Conservation (phyloP, 169 alveolate species). For the Sarcocystis neurona region DNA sequence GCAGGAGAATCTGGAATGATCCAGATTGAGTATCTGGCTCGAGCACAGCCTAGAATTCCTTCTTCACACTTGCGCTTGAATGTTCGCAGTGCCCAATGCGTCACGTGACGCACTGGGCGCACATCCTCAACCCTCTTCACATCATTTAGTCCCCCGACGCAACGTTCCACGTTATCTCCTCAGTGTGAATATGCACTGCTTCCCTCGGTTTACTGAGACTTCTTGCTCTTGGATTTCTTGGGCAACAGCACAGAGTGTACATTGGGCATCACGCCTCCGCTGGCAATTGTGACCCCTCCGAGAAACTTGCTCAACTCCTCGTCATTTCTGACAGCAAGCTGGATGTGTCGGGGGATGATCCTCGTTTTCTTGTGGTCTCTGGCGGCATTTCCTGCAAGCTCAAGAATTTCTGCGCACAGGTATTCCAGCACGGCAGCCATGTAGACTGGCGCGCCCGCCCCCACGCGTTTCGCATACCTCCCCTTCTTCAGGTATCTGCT, state of each 20-base stretch:
- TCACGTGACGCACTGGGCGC: neutral
- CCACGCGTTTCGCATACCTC: slow-evolving; percentile 96
- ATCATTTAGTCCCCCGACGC: too few species aligned
- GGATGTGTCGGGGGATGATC: slow-evolving; percentile 98
- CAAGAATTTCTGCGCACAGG: slow-evolving; percentile 97
- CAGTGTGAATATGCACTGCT: too few species aligned
- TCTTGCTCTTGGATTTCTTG: slow-evolving; percentile 76
- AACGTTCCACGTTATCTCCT: too few species aligned
- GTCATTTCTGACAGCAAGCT: slow-evolving; percentile 97
- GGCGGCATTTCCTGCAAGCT: slow-evolving; percentile 98
- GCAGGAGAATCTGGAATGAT: neutral
- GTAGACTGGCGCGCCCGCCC: slow-evolving; percentile 81
- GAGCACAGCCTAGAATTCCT: too few species aligned
- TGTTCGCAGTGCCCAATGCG: too few species aligned
- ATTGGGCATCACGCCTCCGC: slow-evolving; percentile 98
- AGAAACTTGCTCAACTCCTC: slow-evolving; percentile 97
- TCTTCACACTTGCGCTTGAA: too few species aligned
- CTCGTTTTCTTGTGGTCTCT: slow-evolving; percentile 97
- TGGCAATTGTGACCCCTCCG: slow-evolving; percentile 96
- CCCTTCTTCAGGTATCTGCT: slow-evolving; percentile 97
- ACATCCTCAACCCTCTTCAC: neutral
- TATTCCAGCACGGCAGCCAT: slow-evolving; percentile 98
- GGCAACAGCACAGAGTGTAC: slow-evolving; percentile 96
- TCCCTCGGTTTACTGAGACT: slow-evolving; percentile 41
- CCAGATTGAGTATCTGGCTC: too few species aligned